Percentiles rank a stretch among this genome's conserved stretches.
phyloP scores from a whole-genome alignment of 2,329 filamentous ascomycete species.

The Beauveria sp. region DNA sequence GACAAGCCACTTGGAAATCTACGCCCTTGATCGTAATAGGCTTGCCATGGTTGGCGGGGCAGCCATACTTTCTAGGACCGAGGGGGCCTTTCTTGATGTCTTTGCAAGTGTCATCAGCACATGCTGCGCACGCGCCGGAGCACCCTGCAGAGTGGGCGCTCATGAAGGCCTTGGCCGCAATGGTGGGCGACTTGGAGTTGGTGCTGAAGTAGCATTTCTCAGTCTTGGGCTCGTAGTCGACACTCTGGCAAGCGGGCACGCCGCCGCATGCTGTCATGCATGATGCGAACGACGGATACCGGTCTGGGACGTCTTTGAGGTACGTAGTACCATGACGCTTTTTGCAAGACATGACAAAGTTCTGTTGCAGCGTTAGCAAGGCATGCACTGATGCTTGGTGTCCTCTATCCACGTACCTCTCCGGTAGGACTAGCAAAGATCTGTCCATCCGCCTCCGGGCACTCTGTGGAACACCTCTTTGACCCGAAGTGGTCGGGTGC shows the following conservation, averaged over 20 bases:
- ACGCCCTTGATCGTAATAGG: not conserved
- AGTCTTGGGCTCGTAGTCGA: slow-evolving; percentile 14
- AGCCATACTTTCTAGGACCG: not conserved
- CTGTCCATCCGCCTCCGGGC: slow-evolving; percentile 14
- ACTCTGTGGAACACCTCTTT: slow-evolving; percentile 14
- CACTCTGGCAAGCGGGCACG: slow-evolving; percentile 15
- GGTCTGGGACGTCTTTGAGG: slow-evolving; percentile 8
- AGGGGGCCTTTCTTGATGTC: not conserved
- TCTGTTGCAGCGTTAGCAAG: not conserved
- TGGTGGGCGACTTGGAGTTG: slow-evolving; percentile 12
- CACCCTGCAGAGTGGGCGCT: slow-evolving; percentile 15
- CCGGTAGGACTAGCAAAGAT: slow-evolving; percentile 1
- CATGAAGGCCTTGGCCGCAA: slow-evolving; percentile 14
- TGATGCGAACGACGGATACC: slow-evolving; percentile 2
- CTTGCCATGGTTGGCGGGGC: not conserved
- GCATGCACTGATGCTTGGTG: not conserved
- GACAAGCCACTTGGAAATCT: not conserved
- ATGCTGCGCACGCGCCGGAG: not conserved
- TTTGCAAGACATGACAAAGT: slow-evolving; percentile 14
- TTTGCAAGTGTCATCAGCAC: not conserved
- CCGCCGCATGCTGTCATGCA: slow-evolving; percentile 12
- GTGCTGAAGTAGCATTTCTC: slow-evolving; percentile 13
- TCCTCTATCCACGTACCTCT: slow-evolving; percentile 3
- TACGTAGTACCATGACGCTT: slow-evolving; percentile 14
- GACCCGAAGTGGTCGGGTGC: slow-evolving; percentile 7